Conservation (phyloP, 257 asterid genomes). For the Solanum medicagineum region DNA sequence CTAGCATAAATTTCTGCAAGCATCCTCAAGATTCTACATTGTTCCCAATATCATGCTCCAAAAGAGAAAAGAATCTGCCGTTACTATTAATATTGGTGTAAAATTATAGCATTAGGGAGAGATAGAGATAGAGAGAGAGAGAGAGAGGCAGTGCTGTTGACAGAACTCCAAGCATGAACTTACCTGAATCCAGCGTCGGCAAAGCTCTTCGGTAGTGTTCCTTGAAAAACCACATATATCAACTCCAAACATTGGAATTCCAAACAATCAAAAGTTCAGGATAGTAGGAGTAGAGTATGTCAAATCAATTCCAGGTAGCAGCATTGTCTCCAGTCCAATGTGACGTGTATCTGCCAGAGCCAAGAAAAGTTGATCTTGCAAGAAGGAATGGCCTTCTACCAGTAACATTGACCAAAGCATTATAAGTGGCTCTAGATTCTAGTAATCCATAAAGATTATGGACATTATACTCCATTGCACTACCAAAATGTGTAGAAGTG, state of each 20-base stretch:
- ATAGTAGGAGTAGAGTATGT: constrained; percentile 62
- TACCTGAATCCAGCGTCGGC: constrained; percentile 87
- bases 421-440: constrained; percentile 61
- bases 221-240: constrained; percentile 77
- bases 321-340: constrained; percentile 99
- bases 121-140: background rate
- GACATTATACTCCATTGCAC: constrained; percentile 50
- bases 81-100: background rate
- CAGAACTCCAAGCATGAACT: background rate
- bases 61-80: background rate
- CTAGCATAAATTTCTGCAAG: background rate
- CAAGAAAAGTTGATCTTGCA: constrained; percentile 75
- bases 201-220: constrained; percentile 79
- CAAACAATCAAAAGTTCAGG: constrained; percentile 68
- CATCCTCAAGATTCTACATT: background rate
- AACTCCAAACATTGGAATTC: constrained; percentile 91
- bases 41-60: background rate
- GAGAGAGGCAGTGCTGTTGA: background rate
- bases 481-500: constrained; percentile 46
- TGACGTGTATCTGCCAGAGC: constrained; percentile 77
- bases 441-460: constrained; percentile 81
- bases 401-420: constrained; percentile 31
- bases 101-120: background rate
- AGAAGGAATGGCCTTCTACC: constrained; percentile 78
- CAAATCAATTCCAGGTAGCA: constrained; percentile 73